Percentiles rank a stretch among this genome's conserved stretches.
phyloP scores from a whole-genome alignment of 1,284 basidiomycete species.

The Naganishia albida region DNA sequence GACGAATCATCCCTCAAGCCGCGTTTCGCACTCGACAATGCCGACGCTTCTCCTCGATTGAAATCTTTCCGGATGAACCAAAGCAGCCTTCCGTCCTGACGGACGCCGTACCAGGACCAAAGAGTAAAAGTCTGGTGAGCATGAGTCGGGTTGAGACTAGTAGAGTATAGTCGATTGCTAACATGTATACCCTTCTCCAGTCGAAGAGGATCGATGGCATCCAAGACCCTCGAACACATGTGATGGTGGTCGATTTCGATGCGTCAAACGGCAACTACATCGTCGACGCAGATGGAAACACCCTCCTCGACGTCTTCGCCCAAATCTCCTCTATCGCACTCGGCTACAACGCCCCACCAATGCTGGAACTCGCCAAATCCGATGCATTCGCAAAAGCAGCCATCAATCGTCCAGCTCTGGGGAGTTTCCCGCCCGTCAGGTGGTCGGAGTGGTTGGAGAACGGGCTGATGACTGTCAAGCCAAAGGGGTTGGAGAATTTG shows the following conservation, averaged over 20 bases:
- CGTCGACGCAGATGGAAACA: slow-evolving; percentile 60
- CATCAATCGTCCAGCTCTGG: slow-evolving; percentile 60
- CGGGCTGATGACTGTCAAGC: slow-evolving; percentile 57
- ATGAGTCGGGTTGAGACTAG: too few relatives aligned
- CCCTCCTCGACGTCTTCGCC: slow-evolving; percentile 59
- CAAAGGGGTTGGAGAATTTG: slow-evolving; percentile 57
- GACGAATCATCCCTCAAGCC: too few relatives aligned
- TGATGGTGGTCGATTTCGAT: slow-evolving; percentile 43
- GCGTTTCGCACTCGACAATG: too few relatives aligned
- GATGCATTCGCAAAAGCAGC: slow-evolving; percentile 43
- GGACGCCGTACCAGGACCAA: slow-evolving; percentile 38
- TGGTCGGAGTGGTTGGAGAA: slow-evolving; percentile 56
- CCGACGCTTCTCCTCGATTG: slow-evolving; percentile 48
- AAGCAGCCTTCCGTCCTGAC: slow-evolving; percentile 36
- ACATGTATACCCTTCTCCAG: slow-evolving; percentile 32
- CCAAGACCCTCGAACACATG: slow-evolving; percentile 54
- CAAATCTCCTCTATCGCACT: slow-evolving; percentile 57
- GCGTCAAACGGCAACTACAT: slow-evolving; percentile 55
- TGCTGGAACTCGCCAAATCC: slow-evolving; percentile 36
- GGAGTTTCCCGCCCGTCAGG: slow-evolving; percentile 58
- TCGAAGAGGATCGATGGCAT: slow-evolving; percentile 47
- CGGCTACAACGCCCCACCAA: slow-evolving; percentile 37
- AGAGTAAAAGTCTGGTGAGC: slow-evolving; percentile 35
- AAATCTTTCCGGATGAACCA: slow-evolving; percentile 40
- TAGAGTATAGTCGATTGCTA: too few relatives aligned